phyloP scores from a whole-genome alignment of 331 rosid species.

The Rhamnella rubrinervis region DNA sequence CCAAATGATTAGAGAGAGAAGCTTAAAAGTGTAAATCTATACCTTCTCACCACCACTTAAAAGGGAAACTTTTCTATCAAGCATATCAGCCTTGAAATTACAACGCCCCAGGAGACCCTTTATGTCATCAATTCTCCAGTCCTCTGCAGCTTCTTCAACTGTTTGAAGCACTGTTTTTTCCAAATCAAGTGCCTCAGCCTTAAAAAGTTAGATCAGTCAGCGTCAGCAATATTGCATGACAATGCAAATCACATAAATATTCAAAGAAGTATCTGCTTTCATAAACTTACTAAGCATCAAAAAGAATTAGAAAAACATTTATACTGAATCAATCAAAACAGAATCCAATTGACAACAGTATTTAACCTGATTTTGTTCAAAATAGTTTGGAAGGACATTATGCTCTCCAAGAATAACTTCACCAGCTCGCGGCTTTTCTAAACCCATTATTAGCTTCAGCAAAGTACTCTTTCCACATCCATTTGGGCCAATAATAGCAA shows the following conservation, averaged over 20 bases:
- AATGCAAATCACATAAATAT: not conserved
- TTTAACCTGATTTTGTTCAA: constrained; percentile 95
- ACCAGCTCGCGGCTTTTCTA: constrained; percentile 73
- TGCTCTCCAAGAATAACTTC: constrained; percentile 94
- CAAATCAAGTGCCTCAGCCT: constrained; percentile 99
- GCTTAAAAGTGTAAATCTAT: constrained; percentile 8
- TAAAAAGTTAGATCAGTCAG: constrained; percentile 30
- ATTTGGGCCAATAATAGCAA: constrained; percentile 95
- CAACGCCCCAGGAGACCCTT: constrained; percentile 99
- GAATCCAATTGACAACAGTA: constrained; percentile 4
- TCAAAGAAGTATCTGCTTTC: not conserved
- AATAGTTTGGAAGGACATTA: constrained; percentile 87
- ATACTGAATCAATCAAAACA: constrained; percentile 12
- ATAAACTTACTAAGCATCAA: not conserved
- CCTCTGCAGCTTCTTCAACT: constrained; percentile 94
- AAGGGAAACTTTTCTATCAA: constrained; percentile 88
- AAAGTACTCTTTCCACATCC: constrained; percentile 99
- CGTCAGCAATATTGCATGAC: constrained; percentile 16
- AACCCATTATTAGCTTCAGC: constrained; percentile 89
- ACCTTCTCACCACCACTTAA: constrained; percentile 99
- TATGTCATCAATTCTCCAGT: constrained; percentile 91
- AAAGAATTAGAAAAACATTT: constrained; percentile 14
- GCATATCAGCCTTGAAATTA: constrained; percentile 94
- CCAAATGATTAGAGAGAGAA: not conserved
- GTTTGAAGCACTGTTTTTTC: constrained; percentile 89